Conservation (phyloP, 148 eudicot genomes). For the Fagopyrum tataricum region DNA sequence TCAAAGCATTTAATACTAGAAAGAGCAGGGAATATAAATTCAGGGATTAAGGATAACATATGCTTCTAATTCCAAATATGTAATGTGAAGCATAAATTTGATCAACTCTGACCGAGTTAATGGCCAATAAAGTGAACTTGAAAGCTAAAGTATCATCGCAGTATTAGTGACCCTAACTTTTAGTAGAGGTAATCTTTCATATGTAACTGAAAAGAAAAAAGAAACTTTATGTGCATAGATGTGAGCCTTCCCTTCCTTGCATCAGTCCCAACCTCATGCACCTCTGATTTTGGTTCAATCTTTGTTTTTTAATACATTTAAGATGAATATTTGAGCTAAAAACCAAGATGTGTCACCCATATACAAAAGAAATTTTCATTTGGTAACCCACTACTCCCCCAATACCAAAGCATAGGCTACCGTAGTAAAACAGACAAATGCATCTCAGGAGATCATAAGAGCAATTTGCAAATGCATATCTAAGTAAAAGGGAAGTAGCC, state of each 20-base stretch:
- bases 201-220: not conserved
- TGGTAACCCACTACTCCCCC: not conserved
- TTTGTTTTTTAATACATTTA: not conserved
- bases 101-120: not conserved
- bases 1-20: not conserved
- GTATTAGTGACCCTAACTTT: not conserved
- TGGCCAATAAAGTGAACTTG: not conserved
- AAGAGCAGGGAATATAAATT: not conserved
- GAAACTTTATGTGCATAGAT: not conserved
- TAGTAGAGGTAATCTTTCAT: not conserved
- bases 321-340: not conserved
- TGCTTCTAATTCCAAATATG: not conserved
- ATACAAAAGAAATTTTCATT: not conserved
- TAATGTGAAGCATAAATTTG: not conserved
- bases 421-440: not conserved
- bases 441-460: not conserved
- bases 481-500: not conserved
- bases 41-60: not conserved
- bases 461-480: not conserved
- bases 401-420: not conserved
- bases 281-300: not conserved
- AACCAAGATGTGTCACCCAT: constrained; percentile 5
- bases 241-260: constrained; percentile 1
- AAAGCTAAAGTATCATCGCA: not conserved
- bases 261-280: not conserved